These are phyloP conservation scores for Tremella yokohamensis DNA, from an alignment of 768 basidiomycete species.

Conservation along the genomic window DNA sequence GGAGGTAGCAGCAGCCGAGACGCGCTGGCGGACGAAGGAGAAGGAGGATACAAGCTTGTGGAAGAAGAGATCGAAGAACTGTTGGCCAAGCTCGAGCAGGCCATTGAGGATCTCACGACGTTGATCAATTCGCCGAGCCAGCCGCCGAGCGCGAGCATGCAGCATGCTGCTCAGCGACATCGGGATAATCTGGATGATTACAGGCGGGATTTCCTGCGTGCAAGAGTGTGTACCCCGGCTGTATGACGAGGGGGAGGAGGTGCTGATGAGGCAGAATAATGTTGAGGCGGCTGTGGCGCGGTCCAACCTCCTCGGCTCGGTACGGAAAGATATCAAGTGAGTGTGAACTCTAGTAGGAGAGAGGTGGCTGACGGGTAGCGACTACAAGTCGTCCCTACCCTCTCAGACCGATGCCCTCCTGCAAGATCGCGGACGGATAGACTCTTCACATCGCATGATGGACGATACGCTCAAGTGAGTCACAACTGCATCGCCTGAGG, in stretches of 20 bases:
- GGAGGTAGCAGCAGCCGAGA: conserved; percentile 55
- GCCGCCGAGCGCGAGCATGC: conserved; percentile 74
- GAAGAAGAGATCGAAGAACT: conserved; percentile 84
- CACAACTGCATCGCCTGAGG: not conserved
- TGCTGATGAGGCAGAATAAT: conserved; percentile 55
- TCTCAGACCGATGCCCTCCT: conserved; percentile 75
- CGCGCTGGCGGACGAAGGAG: conserved; percentile 58
- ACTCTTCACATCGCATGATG: conserved; percentile 90
- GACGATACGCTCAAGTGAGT: conserved; percentile 83
- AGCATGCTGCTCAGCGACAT: conserved; percentile 85
- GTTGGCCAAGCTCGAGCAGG: conserved; percentile 81
- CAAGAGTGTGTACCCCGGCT: conserved; percentile 61
- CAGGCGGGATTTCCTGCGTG: conserved; percentile 74
- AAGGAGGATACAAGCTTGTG: conserved; percentile 61
- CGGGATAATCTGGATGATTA: conserved; percentile 86
- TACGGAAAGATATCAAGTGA: conserved; percentile 93
- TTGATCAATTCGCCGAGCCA: conserved; percentile 64
- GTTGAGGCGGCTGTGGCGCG: conserved; percentile 78
- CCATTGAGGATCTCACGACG: conserved; percentile 70
- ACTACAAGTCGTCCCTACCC: conserved; percentile 68
- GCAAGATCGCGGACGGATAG: conserved; percentile 81
- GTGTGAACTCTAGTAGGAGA: conserved; percentile 36
- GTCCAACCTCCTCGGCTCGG: conserved; percentile 80
- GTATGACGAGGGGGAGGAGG: not conserved
- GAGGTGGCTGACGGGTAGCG: conserved; percentile 56